Evolutionary conservation across 768 basidiomycete species (phyloP), one percentile per base, ranked within the genome.

Genomic region (Tulasnella sp.): DNA sequence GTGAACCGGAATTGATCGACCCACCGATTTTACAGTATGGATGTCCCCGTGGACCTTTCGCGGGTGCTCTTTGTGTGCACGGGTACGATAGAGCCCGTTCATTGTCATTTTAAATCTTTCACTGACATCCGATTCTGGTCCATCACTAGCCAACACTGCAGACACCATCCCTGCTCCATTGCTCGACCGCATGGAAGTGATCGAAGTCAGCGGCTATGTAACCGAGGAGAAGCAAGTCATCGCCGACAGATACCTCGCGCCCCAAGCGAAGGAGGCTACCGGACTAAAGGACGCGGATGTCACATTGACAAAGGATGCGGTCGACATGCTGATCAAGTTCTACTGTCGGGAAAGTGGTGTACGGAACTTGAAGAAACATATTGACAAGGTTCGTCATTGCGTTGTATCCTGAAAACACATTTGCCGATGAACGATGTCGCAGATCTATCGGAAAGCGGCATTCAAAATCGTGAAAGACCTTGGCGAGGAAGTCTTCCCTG

Each of bases 301-400:
- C 2, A 70, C 78, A 54, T 73, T 99, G 15, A 84, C 89, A 19
- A 76, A 80, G 4, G 75, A 79, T 9, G 81, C 92, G 0, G 83
- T 98, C 46, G 90, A 93, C 64, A 73, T 81, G 10, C 77, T 99
- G 53, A 98, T 99, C 73, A 87, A 93, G 69, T 97, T 92, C 70
- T 98, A 98, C 71, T 93, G 91, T 69, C 80, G 96, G 22, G 96
- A 99, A 74, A 94, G 91, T 65, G 96, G 96, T 45, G 96, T 99
- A 29, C 77, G 96, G 50, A 92, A 92, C 68, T 68, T 99, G 69
- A 98, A 98, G 82, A 98, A 99, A 73, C 88, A 93, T 66, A 94
- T 99, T 56, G 94, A 99, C 68, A 98, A 98, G 83, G 92, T 91
- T 58, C 53, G 64, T 27, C 31, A 24, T 63, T 22, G 11, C 27